phyloP scores from a whole-genome alignment of 805 yeast species.

The Monosporozyma siamensis region DNA sequence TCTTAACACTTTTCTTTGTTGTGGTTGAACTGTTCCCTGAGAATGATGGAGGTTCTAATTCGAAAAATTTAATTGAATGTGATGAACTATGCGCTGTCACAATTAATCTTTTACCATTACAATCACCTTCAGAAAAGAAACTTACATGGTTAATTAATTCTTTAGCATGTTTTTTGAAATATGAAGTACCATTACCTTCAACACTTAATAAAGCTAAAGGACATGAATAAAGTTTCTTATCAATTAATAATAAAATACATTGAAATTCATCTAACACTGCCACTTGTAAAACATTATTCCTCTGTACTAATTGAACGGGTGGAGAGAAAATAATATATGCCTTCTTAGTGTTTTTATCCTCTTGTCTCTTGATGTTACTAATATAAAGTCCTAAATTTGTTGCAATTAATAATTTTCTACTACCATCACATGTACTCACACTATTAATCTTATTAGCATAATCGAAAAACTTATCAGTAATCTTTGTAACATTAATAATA shows the following conservation, averaged over 20 bases:
- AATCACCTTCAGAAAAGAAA: slow-evolving; percentile 87
- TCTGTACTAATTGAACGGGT: slow-evolving; percentile 68
- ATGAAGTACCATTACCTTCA: slow-evolving; percentile 32
- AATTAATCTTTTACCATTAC: slow-evolving; percentile 78
- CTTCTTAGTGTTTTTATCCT: slow-evolving; percentile 40
- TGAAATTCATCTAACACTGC: slow-evolving; percentile 90
- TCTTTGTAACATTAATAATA: slow-evolving; percentile 66
- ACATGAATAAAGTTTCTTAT: slow-evolving; percentile 71
- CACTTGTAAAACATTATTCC: slow-evolving; percentile 72
- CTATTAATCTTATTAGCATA: slow-evolving; percentile 73
- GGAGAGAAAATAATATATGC: slow-evolving; percentile 47
- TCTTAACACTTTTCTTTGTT: slow-evolving; percentile 63
- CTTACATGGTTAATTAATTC: slow-evolving; percentile 80
- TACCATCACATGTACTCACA: slow-evolving; percentile 91
- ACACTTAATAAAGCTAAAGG: slow-evolving; percentile 54
- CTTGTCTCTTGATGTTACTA: slow-evolving; percentile 48
- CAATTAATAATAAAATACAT: slow-evolving; percentile 69
- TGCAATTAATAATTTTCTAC: slow-evolving; percentile 81
- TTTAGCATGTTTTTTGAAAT: slow-evolving; percentile 52
- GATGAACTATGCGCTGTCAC: slow-evolving; percentile 82
- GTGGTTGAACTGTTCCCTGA: slow-evolving; percentile 29
- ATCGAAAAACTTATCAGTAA: slow-evolving; percentile 68
- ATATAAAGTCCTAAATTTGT: slow-evolving; percentile 87
- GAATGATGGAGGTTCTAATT: slow-evolving; percentile 65
- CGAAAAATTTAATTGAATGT: slow-evolving; percentile 69